phyloP scores from a whole-genome alignment of 805 yeast genomes.

The Isabelozyma heimii region DNA sequence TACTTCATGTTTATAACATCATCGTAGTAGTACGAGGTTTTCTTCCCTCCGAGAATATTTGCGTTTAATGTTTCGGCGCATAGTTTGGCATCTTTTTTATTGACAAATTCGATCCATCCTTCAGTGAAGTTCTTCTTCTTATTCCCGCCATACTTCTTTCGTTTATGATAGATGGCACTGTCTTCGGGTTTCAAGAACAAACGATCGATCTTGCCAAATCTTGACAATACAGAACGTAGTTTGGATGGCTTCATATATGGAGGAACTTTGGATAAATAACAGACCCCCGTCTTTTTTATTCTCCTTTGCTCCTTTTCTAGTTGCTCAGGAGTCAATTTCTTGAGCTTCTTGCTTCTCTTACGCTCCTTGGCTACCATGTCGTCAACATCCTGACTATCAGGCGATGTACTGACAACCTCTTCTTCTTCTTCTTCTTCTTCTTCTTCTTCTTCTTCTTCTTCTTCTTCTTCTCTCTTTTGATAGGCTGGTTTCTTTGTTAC shows the following conservation, averaged over 20 bases:
- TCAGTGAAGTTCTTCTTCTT: constrained; percentile 84
- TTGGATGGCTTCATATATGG: constrained; percentile 97
- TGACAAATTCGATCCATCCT: constrained; percentile 94
- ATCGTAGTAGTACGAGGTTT: constrained; percentile 87
- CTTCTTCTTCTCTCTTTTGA: constrained; percentile 9
- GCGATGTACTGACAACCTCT: constrained; percentile 1
- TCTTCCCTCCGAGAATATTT: constrained; percentile 86
- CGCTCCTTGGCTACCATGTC: constrained; percentile 5
- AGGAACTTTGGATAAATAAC: constrained; percentile 87
- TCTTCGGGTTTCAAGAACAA: constrained; percentile 86
- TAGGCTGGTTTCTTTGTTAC: constrained; percentile 4
- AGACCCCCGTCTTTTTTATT: constrained; percentile 78
- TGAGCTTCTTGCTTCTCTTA: constrained; percentile 38
- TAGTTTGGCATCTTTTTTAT: constrained; percentile 82
- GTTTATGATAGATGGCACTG: constrained; percentile 53
- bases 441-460: constrained; percentile 13
- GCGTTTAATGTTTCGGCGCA: constrained; percentile 88
- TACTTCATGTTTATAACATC: constrained; percentile 91
- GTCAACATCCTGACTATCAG: constrained; percentile 3
- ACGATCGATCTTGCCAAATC: constrained; percentile 88
- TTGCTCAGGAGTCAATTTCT: constrained; percentile 55
- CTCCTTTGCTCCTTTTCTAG: constrained; percentile 53
- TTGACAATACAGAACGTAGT: constrained; percentile 71
- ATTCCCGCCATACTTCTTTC: constrained; percentile 89
- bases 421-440: constrained; percentile 10